Evolutionary conservation across 2,329 filamentous ascomycete genomes (phyloP).

Genomic region (Neonectria sp.): DNA sequence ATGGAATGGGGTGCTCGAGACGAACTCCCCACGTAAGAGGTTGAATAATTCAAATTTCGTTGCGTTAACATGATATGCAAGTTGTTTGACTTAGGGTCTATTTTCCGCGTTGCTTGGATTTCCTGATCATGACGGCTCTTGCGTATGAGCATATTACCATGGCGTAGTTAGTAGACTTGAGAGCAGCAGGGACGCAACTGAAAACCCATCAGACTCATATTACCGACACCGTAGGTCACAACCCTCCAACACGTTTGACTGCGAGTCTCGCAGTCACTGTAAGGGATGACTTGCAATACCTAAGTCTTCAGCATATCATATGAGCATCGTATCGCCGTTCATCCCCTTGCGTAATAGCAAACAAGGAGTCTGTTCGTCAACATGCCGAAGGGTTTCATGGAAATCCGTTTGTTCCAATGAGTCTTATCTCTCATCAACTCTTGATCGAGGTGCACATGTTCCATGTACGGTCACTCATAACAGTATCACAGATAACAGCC

Average conservation of each 20-base stretch:
- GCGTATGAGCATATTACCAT: background rate
- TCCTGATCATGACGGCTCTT: background rate
- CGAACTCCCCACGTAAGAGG: slow-evolving; percentile 35
- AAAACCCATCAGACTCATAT: no score
- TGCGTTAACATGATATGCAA: slow-evolving; percentile 24
- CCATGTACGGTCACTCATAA: background rate
- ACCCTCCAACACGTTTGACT: background rate
- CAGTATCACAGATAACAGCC: slow-evolving; percentile 1
- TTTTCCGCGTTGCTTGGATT: background rate
- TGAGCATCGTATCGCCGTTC: background rate
- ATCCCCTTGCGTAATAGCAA: background rate
- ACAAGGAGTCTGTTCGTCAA: background rate
- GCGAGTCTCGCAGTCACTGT: background rate
- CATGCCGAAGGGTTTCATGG: background rate
- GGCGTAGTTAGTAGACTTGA: background rate
- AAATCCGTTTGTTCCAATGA: background rate
- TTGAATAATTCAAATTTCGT: slow-evolving; percentile 45
- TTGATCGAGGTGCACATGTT: background rate
- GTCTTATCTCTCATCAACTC: background rate
- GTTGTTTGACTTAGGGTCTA: background rate
- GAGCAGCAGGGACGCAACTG: no score
- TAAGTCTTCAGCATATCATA: background rate
- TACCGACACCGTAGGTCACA: no score
- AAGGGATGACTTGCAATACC: background rate
- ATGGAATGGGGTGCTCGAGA: slow-evolving; percentile 33